Evolutionary conservation across 2,329 filamentous ascomycete genomes (phyloP), one percentile per base, ranked within the genome.

Genomic region (Aspergillus intermedius): DNA sequence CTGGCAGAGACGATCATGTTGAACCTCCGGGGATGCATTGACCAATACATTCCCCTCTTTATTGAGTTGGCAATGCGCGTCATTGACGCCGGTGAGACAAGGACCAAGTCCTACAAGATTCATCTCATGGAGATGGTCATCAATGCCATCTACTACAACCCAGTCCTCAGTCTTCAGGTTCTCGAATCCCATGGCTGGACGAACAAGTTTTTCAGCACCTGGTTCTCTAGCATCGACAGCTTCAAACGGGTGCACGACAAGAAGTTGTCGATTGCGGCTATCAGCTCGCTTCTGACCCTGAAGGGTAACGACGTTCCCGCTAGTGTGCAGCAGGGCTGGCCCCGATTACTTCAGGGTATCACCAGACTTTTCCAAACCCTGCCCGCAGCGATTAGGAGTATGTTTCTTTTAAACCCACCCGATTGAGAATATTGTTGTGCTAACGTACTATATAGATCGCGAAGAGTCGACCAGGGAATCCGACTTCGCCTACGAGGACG

Each of bases 51-150:
- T 32, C 84, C 88, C 15, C 86, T 89, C 50, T 97, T 98, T 69
- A 84, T 97, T 58, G 82, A 82, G 58, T 84, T 97, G 70, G 87
- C 89, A 25, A 97, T 97, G 90, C 79, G 74, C 42, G 84, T 91
- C 34, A 78, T 98, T 19, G 65, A 69, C 46, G 82, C 79, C 45
- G 80, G 86, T 40, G 87, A 95, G 56, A 77, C 88, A 45, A 91
- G 90, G 71, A 84, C 94, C 59, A 96, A 94, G 77, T 91, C 88
- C 3, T 94, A 96, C 70, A 86, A 88, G 61, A 91, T 97, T 47
- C 91, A 98, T 68, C 74, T 98, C 41, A 95, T 98, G 87, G 93
- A 98, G 74, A 94, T 98, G 84, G 84, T 98, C 50, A 95, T 98
- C 76, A 97, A 97, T 71, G 84, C 88, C 48, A 90, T 97, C 61